Base-by-base conservation (phyloP, 2,329 filamentous ascomycete genomes). In the Pseudomassariella vexata region DNA sequence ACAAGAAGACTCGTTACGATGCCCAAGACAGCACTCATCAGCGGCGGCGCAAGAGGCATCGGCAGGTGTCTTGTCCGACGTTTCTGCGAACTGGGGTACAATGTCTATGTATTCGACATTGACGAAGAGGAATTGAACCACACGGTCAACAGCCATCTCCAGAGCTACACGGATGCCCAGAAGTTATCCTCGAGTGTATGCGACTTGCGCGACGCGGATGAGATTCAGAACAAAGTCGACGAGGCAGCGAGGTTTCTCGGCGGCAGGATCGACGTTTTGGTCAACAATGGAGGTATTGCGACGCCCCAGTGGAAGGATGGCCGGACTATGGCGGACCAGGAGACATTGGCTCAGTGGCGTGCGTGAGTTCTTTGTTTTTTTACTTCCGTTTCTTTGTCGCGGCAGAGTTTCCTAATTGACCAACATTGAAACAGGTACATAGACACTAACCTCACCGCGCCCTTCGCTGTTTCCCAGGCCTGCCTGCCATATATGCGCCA, bases 381-480 rank as follows among this genome's bases (percentile, higher is more conserved):
- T n/a, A n/a, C n/a, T 24, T 14, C 22, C 22, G n/a, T n/a, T 14
- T 11, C 22, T 8, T 7, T 24, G 5, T 12, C 22, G 22, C 6
- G 4, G 4, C 22, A 12, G n/a, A 19, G 27, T 21, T 9, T 20
- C n/a, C 11, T 7, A 11, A 19, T n/a, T n/a, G n/a, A n/a, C n/a
- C n/a, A n/a, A n/a, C n/a, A n/a, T n/a, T n/a, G n/a, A n/a, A n/a
- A 9, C 16, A 36, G 34, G 17, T 57, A 57, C 33, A 54, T 69
- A 8, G 63, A 67, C 29, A 67, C 61, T 18, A 69, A 68, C 34
- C 56, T 69, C 9, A 69, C 61, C 3, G 60, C 54, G 4, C 59
- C 62, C 0, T 68, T 68, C 38, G 61, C 56, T 9, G 57, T 66
- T 45, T 60, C 53, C 14, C 64, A 68, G 46, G 64, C 65, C 12